Base-by-base conservation (phyloP, 2,329 filamentous ascomycete genomes). In the Albifimbria verrucaria region DNA sequence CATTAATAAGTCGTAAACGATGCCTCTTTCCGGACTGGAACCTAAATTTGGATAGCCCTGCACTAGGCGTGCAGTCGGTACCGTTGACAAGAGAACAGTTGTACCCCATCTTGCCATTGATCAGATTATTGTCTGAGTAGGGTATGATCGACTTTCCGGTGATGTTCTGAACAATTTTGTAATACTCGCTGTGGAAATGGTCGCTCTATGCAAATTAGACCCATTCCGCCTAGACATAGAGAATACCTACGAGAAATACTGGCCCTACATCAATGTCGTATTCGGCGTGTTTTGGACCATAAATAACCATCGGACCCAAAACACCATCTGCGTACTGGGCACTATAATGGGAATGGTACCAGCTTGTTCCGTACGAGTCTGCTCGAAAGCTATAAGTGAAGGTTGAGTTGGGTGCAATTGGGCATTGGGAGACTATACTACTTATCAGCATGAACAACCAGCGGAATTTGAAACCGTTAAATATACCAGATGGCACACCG, bases 1-100 rank as follows among this genome's bases (percentile, higher is more conserved):
- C 69, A 54, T 81, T 81, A 50, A 83, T 70, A 43, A 83, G 69
- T 26, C 77, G 77, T 17, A 85, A 66, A 6, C 82, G 69, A 48
- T 83, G 83, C 3, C 75, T 82, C 57, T 74, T 80, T 7, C 69
- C 70, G 0, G 78, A 76, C 52, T 69, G 72, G 64, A 41, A 72
- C 58, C 64, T 63, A n/a, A 39, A 39, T 4, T 12, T 12, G 11
- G 32, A 4, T n/a, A 6, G 15, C 32, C 18, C 18, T 12, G 11
- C 6, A 12, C 32, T n/a, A 7, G 5, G 15, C 5, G 32, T 39
- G 32, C 32, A 39, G 4, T 5, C 6, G 18, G 12, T 39, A n/a
- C 32, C 32, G 32, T 39, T 39, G 32, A 12, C 4, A 15, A 39
- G 32, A 39, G 32, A 12, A 15, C 32, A 39, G 32, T 39, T n/a